Evolutionary conservation across 2,329 filamentous ascomycete genomes (phyloP).

Genomic region (Rhynchosporium agropyri): DNA sequence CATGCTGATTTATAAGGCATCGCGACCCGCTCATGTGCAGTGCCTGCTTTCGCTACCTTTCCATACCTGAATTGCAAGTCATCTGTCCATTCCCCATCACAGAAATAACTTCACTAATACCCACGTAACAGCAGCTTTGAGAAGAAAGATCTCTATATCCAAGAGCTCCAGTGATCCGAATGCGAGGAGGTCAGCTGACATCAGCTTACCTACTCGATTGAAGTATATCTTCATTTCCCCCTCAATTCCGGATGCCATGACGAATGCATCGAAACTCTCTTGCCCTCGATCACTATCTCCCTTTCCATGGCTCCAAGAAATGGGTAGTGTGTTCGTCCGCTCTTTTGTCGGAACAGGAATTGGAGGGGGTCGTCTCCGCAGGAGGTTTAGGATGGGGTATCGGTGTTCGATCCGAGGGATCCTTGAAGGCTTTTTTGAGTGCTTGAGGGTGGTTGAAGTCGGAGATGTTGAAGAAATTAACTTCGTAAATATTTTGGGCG

Average conservation of each 20-base stretch:
- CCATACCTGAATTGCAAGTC: too few species aligned
- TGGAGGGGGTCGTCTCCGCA: background rate
- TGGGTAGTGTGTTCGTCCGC: too few species aligned
- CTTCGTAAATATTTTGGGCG: slow-evolving; percentile 1
- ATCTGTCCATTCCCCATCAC: background rate
- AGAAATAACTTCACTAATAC: background rate
- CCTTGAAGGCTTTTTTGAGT: background rate
- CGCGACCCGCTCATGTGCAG: too few species aligned
- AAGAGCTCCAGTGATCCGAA: slow-evolving; percentile 32
- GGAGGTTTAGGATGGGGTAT: background rate
- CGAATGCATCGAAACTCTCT: slow-evolving; percentile 11
- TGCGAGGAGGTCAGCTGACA: slow-evolving; percentile 24
- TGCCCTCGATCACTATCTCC: background rate
- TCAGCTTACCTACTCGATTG: slow-evolving; percentile 12
- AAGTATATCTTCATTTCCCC: slow-evolving; percentile 12
- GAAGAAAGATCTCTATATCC: slow-evolving; percentile 27
- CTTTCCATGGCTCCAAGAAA: background rate
- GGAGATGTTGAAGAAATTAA: background rate
- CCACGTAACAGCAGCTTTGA: slow-evolving; percentile 20
- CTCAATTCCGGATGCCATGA: background rate
- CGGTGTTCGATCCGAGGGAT: background rate
- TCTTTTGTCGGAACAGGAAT: slow-evolving; percentile 3
- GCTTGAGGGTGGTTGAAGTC: too few species aligned
- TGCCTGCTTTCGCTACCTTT: too few species aligned
- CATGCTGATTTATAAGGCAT: too few species aligned